Conservation (phyloP, 2,329 filamentous ascomycete genomes). For the Colletotrichum spaethianum region DNA sequence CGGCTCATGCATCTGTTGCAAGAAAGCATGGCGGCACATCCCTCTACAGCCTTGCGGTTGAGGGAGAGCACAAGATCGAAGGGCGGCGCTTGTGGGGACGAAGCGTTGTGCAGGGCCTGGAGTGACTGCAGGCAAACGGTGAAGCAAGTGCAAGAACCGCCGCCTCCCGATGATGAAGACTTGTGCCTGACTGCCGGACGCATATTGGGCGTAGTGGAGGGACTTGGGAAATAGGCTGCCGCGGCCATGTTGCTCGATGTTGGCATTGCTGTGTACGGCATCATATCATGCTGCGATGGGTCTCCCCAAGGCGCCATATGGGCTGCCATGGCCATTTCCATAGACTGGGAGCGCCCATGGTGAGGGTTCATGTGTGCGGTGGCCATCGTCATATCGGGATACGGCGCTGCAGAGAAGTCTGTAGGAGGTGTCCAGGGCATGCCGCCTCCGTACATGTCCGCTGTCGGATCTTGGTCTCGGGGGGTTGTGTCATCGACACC, state of each 20-base stretch:
- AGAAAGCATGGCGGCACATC: constrained; percentile 62
- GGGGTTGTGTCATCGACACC: constrained; percentile 48
- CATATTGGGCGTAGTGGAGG: constrained; percentile 54
- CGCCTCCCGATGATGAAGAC: constrained; percentile 43
- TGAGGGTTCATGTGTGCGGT: constrained; percentile 46
- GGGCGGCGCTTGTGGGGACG: constrained; percentile 53
- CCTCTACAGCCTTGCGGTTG: constrained; percentile 64
- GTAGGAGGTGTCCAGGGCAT: constrained; percentile 58
- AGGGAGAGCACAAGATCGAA: constrained; percentile 62
- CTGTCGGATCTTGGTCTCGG: constrained; percentile 41
- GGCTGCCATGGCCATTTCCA: constrained; percentile 51
- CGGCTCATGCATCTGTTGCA: constrained; percentile 61
- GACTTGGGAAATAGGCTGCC: constrained; percentile 56
- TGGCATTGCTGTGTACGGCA: constrained; percentile 51
- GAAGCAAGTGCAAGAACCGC: constrained; percentile 61
- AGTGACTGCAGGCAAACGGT: constrained; percentile 62
- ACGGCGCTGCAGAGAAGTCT: constrained; percentile 51
- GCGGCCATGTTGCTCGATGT: constrained; percentile 54
- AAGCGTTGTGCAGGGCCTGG: constrained; percentile 62
- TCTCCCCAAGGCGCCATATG: constrained; percentile 49
- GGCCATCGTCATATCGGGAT: constrained; percentile 51
- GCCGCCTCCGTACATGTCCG: constrained; percentile 53
- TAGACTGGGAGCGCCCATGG: constrained; percentile 53
- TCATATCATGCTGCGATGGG: constrained; percentile 49
- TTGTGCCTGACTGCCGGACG: constrained; percentile 46